Percentiles rank a stretch among this genome's conserved stretches.
Conservation (phyloP, 2,329 filamentous ascomycete genomes). For the Trichoderma brevicompactum region DNA sequence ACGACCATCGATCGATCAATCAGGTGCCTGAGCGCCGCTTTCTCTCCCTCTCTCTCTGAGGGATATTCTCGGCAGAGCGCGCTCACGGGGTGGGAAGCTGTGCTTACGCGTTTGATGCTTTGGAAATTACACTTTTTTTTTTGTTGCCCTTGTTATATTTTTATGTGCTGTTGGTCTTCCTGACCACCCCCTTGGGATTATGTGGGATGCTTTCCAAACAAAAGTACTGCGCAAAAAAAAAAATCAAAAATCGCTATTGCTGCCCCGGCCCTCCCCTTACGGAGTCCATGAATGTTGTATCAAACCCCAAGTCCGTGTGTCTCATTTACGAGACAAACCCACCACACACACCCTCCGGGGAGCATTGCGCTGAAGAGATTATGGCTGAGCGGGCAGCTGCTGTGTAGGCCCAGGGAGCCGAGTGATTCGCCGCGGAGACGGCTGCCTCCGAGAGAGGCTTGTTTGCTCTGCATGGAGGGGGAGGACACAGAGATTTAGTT, state of each 20-base stretch:
- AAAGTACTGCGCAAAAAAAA: too few species aligned
- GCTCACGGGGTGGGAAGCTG: not conserved
- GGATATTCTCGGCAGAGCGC: not conserved
- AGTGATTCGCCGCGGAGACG: constrained; percentile 10
- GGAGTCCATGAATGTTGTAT: too few species aligned
- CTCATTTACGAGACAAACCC: not conserved
- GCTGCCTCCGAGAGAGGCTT: not conserved
- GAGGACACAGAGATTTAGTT: not conserved
- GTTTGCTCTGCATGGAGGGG: not conserved
- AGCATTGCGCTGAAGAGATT: constrained; percentile 9
- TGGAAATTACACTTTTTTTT: too few species aligned
- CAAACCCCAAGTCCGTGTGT: not conserved
- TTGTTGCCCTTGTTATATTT: too few species aligned
- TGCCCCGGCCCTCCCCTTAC: too few species aligned
- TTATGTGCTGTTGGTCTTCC: not conserved
- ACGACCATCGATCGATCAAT: constrained; percentile 1
- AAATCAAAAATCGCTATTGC: too few species aligned
- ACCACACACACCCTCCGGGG: constrained; percentile 5
- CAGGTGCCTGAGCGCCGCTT: not conserved
- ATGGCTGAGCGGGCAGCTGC: not conserved
- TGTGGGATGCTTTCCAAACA: too few species aligned
- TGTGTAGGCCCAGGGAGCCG: not conserved
- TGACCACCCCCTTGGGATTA: not conserved
- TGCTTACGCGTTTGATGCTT: not conserved
- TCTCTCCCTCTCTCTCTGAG: not conserved